These are phyloP conservation scores for Orbilia blumenaviensis DNA, from an alignment of 2,329 filamentous ascomycete species.

Conservation along the genomic window DNA sequence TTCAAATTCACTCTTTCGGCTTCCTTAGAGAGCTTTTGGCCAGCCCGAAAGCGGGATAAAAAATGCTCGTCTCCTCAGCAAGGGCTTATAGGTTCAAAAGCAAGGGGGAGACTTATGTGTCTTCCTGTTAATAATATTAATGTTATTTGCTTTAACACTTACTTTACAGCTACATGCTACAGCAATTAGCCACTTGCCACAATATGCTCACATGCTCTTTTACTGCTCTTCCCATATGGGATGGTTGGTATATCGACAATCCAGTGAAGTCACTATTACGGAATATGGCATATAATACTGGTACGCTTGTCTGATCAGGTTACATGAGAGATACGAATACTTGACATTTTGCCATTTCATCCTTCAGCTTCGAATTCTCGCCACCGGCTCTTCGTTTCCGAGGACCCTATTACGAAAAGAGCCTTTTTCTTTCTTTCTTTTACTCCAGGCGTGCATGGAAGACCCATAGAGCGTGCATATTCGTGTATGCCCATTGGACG, in stretches of 20 bases:
- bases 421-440: too few relatives aligned
- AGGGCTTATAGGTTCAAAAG: neutral
- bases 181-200: neutral
- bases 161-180: too few relatives aligned
- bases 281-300: conserved; percentile 1
- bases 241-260: neutral
- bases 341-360: conserved; percentile 4
- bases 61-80: neutral
- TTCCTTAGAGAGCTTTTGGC: neutral
- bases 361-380: neutral
- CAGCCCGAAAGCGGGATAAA: neutral
- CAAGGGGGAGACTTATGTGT: neutral
- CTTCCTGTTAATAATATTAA: neutral
- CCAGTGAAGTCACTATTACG: neutral
- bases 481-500: neutral
- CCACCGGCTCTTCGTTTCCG: neutral
- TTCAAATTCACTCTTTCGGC: conserved; percentile 2
- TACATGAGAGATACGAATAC: neutral
- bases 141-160: neutral
- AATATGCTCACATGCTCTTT: neutral
- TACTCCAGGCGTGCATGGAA: neutral
- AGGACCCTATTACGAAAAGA: neutral
- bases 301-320: neutral
- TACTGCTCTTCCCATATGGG: neutral
- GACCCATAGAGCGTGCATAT: conserved; percentile 10